Base-by-base conservation (phyloP, 345 rosid species). In the Euclidium syriacum region DNA sequence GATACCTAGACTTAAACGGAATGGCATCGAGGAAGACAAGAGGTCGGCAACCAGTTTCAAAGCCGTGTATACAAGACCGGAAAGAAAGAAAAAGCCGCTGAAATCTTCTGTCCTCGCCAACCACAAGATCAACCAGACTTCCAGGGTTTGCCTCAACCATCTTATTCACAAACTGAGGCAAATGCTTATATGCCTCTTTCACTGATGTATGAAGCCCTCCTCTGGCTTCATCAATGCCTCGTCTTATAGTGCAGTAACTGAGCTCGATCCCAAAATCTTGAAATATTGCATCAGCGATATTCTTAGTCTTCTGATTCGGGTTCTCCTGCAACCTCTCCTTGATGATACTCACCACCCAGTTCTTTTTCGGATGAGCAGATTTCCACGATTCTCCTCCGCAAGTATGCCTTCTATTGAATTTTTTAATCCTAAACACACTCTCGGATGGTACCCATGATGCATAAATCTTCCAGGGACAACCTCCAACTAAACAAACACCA, bases 321-420 rank as follows among this genome's bases (percentile, higher is more conserved):
- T 75, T 88, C 53, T 85, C 85, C 39, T 65, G 80, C 71, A 91
- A 54, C 79, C 87, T 85, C 25, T 82, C 92, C 77, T 91, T 88
- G 73, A 91, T 84, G 46, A 81, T 62, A 53, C 75, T 78, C 72
- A 91, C 95, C 71, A 91, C 73, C 98, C 95, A 91, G 67, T 77
- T 80, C 79, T 83, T 91, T 36, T 85, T 73, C 4, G 92, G 92
- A 75, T 84, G 89, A 70, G 87, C 82, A 61, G 74, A 74, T 75
- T 83, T 86, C 88, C 96, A 86, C 56, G 96, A 86, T 56, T 84
- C 85, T 39, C 88, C 88, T 4, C 71, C 87, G 12, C 98, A 91
- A 30, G 88, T 84, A 73, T 88, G 98, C 24, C 69, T 47, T 58
- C 72, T 65, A 25, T 76, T 73, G 75, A 88, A 70, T 58, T 73